Conservation (phyloP, 1,284 basidiomycete species). For the Sporisorium sorghi region DNA sequence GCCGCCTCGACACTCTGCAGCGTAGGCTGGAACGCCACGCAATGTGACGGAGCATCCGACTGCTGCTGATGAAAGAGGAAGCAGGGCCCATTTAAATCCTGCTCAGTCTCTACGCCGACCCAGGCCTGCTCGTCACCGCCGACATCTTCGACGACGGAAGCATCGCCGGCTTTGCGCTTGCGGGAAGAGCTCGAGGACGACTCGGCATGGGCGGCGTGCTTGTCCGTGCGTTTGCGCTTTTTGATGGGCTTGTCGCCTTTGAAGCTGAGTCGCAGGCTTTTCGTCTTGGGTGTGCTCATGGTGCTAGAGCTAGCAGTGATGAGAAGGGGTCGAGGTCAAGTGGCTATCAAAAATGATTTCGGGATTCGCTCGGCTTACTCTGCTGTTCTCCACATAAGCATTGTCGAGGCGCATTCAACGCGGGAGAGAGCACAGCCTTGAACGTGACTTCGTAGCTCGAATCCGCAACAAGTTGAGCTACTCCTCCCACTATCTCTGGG, state of each 20-base stretch:
- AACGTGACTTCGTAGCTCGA: neutral
- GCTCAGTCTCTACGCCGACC: slow-evolving; percentile 41
- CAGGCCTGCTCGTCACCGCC: slow-evolving; percentile 60
- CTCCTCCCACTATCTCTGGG: neutral
- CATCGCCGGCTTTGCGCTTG: slow-evolving; percentile 21
- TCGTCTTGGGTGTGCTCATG: slow-evolving; percentile 30
- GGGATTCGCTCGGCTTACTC: neutral
- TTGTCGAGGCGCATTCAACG: neutral
- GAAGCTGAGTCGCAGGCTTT: slow-evolving; percentile 48
- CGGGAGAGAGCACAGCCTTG: slow-evolving; percentile 10
- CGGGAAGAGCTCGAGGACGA: slow-evolving; percentile 28
- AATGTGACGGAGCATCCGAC: slow-evolving; percentile 10
- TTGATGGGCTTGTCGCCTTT: slow-evolving; percentile 52
- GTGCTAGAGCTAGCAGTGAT: slow-evolving; percentile 1
- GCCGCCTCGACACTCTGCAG: slow-evolving; percentile 43
- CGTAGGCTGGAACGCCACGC: slow-evolving; percentile 39
- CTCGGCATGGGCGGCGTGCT: slow-evolving; percentile 11
- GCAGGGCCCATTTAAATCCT: slow-evolving; percentile 48
- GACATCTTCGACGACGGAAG: slow-evolving; percentile 52
- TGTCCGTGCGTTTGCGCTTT: slow-evolving; percentile 34
- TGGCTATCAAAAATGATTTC: slow-evolving; percentile 4
- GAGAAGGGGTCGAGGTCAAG: no score
- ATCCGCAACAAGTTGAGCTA: neutral
- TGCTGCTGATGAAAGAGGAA: slow-evolving; percentile 32
- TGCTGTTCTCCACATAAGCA: slow-evolving; percentile 7